These are phyloP conservation scores for Cladophialophora carrionii DNA, from an alignment of 2,329 filamentous ascomycete genomes.

Conservation along the genomic window DNA sequence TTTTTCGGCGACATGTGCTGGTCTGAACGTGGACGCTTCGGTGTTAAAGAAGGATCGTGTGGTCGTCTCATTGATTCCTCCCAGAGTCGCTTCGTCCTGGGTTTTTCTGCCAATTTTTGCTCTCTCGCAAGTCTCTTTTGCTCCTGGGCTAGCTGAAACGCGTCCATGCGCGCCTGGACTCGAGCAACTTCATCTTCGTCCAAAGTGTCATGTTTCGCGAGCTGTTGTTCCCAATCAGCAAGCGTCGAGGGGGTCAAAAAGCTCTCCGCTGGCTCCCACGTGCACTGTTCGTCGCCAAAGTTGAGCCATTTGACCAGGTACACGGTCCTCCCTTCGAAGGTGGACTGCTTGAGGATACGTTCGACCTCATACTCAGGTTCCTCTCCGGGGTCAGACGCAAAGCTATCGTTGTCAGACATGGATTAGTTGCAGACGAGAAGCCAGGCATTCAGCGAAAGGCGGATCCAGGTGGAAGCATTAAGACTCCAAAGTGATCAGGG, in stretches of 20 bases:
- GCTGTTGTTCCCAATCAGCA: conserved; percentile 46
- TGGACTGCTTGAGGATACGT: conserved; percentile 55
- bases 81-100: neutral
- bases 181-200: conserved; percentile 26
- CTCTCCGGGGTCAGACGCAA: conserved; percentile 38
- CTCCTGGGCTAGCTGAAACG: conserved; percentile 5
- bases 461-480: neutral
- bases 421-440: neutral
- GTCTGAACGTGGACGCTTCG: neutral
- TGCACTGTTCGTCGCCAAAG: conserved; percentile 61
- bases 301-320: conserved; percentile 69
- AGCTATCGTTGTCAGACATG: conserved; percentile 6
- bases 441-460: neutral
- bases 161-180: conserved; percentile 32
- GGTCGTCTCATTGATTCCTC: neutral
- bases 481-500: neutral
- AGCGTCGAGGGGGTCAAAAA: conserved; percentile 48
- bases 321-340: conserved; percentile 43
- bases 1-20: neutral
- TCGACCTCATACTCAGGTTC: conserved; percentile 60
- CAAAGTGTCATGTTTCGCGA: conserved; percentile 38
- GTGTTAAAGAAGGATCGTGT: neutral
- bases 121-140: conserved; percentile 2
- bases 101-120: neutral
- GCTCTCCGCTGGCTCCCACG: conserved; percentile 56